phyloP scores from a whole-genome alignment of 2,329 filamentous ascomycete genomes.

The Monilinia vaccinii-corymbosi region DNA sequence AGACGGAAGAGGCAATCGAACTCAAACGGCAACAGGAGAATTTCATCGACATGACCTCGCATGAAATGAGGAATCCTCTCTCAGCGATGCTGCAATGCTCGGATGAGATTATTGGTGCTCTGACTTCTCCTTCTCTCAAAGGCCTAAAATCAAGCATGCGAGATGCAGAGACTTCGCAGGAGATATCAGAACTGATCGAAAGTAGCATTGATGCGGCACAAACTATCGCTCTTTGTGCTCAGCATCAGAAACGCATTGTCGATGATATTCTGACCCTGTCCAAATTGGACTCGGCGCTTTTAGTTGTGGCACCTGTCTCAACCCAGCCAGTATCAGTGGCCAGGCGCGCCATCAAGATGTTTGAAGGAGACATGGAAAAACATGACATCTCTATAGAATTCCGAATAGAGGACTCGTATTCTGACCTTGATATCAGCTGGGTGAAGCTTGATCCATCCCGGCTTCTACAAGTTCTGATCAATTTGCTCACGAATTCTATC shows the following conservation, averaged over 20 bases:
- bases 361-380: conserved; percentile 63
- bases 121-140: not conserved
- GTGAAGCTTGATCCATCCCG: conserved; percentile 63
- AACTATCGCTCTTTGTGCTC: conserved; percentile 67
- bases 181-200: conserved; percentile 42
- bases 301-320: conserved; percentile 61
- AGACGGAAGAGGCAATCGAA: conserved; percentile 44
- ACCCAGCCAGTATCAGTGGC: conserved; percentile 60
- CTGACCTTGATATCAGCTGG: conserved; percentile 49
- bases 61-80: conserved; percentile 66
- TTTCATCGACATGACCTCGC: conserved; percentile 67
- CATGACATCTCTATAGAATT: conserved; percentile 60
- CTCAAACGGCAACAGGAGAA: conserved; percentile 65
- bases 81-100: conserved; percentile 63
- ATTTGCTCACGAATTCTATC: conserved; percentile 71
- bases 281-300: conserved; percentile 61
- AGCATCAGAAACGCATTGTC: conserved; percentile 63
- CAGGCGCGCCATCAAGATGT: conserved; percentile 64
- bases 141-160: not conserved
- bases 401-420: conserved; percentile 52
- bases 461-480: conserved; percentile 71
- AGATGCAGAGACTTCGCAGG: conserved; percentile 21
- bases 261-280: conserved; percentile 59
- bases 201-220: conserved; percentile 65
- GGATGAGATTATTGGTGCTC: conserved; percentile 62